These are phyloP conservation scores for Melocanna baccifera DNA, from an alignment of 176 grass and related monocot genomes.

Conservation along the genomic window DNA sequence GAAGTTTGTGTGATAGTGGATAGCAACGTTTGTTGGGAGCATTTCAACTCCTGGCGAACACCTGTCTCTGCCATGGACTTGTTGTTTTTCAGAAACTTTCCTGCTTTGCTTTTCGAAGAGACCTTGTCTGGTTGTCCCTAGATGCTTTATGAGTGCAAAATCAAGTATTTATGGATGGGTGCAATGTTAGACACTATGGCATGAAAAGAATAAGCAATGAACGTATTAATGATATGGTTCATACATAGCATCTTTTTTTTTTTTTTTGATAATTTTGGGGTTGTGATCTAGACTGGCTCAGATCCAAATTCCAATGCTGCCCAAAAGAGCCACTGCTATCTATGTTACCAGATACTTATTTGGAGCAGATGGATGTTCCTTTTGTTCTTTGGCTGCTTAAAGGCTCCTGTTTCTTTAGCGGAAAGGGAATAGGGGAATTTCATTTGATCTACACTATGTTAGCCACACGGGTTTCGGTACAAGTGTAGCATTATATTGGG, in stretches of 20 bases:
- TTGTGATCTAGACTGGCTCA: background rate
- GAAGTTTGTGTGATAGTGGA: background rate
- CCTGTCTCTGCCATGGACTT: constrained; percentile 7
- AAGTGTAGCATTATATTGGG: background rate
- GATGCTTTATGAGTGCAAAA: constrained; percentile 4
- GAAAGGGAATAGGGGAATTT: background rate
- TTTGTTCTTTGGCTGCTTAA: background rate
- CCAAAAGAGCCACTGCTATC: background rate
- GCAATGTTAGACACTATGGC: background rate
- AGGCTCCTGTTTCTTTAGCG: background rate
- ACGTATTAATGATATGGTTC: background rate
- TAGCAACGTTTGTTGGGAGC: background rate
- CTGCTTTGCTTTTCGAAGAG: background rate
- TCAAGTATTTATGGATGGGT: background rate
- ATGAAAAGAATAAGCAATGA: background rate
- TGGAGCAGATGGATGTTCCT: background rate
- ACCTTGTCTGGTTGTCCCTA: background rate
- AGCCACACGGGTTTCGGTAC: background rate
- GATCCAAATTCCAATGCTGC: background rate
- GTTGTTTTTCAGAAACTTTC: constrained; percentile 26
- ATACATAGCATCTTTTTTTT: background rate
- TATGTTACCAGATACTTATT: background rate
- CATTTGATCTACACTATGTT: background rate
- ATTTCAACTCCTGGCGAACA: background rate
- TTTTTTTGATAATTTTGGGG: background rate